Base-by-base conservation (phyloP, 1,284 basidiomycete species). In the Polyporus tsugae region DNA sequence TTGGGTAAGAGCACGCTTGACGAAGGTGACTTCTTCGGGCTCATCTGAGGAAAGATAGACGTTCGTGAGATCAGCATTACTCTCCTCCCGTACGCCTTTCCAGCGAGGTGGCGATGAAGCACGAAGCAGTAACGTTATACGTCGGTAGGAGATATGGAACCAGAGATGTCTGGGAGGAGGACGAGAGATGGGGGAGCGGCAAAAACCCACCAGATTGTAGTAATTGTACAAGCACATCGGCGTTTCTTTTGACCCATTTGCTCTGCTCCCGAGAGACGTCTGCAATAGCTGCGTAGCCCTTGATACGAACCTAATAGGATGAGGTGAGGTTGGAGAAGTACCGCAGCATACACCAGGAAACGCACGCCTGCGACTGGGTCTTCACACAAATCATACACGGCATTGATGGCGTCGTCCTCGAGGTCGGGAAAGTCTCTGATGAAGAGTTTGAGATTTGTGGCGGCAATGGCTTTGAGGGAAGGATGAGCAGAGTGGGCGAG, bases 321-420 rank as follows among this genome's bases (percentile, higher is more conserved):
- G n/a, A 4, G 1, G 44, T 72, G 1, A 22, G 76, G 66, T 72
- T 68, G 25, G 33, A 65, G 29, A 6, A 2, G 10, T 25, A 41
- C 15, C n/a, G 13, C 58, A 64, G 15, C 2, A 42, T 2, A 19
- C n/a, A 22, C 15, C 33, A 41, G 22, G 13, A 52, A 25, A 73
- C 81, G 70, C 74, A 89, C 90, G 73, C 81, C 80, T n/a, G 84
- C 75, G 61, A 84, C 84, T 60, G 85, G 85, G 80, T 93, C 91
- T 77, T 92, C 91, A 75, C 91, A 92, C 1, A 93, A 79, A 78
- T 92, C 91, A 73, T 92, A 93, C 29, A 92, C 84, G 25, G 89
- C 88, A 72, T 92, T 90, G 74, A 92, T 91, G 6, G 89, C 89
- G 36, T 86, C 86, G 73, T 93, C 91, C 76, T 91, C 89, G 19